A percentile compares a stretch with the other conserved stretches of the same genome.
These are phyloP conservation scores for Botryotinia narcissicola DNA, from an alignment of 2,329 filamentous ascomycete species.

Conservation along the genomic window DNA sequence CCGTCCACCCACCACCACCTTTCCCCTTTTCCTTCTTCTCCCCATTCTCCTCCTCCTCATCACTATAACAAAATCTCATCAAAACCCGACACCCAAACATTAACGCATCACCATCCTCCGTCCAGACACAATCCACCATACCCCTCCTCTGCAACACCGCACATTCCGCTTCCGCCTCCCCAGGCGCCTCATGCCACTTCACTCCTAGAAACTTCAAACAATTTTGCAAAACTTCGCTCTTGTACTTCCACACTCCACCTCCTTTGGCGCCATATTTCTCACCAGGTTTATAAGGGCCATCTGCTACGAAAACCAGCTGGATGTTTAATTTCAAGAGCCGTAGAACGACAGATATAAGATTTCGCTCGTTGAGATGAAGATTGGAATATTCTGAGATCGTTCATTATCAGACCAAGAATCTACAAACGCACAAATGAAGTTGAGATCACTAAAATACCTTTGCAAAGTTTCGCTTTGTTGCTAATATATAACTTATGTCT, in stretches of 20 bases:
- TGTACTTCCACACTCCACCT: not conserved
- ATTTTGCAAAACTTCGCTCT: slow-evolving; percentile 42
- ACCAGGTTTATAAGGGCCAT: slow-evolving; percentile 78
- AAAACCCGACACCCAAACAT: slow-evolving; percentile 71
- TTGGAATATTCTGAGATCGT: not conserved
- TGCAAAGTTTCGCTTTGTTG: not conserved
- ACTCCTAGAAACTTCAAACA: slow-evolving; percentile 81
- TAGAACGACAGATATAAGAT: slow-evolving; percentile 77
- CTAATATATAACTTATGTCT: slow-evolving; percentile 51
- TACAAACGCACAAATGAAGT: not conserved
- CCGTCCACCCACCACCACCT: slow-evolving; percentile 16
- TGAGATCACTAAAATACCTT: not conserved
- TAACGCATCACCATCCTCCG: slow-evolving; percentile 90
- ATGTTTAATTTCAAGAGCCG: slow-evolving; percentile 71
- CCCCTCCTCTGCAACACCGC: slow-evolving; percentile 75
- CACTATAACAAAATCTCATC: slow-evolving; percentile 32
- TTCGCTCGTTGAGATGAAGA: slow-evolving; percentile 16
- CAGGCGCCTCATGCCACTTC: slow-evolving; percentile 77
- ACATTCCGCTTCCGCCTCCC: slow-evolving; percentile 92
- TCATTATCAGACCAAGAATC: not conserved
- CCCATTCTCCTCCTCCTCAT: not conserved
- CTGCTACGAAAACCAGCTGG: slow-evolving; percentile 81
- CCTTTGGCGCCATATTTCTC: slow-evolving; percentile 5
- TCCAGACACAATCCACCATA: slow-evolving; percentile 84
- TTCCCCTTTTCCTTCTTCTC: slow-evolving; percentile 17